Evolutionary conservation across 169 alveolate species (phyloP), one percentile per base, ranked within the genome.

Genomic region (Plasmodium vivax): DNA sequence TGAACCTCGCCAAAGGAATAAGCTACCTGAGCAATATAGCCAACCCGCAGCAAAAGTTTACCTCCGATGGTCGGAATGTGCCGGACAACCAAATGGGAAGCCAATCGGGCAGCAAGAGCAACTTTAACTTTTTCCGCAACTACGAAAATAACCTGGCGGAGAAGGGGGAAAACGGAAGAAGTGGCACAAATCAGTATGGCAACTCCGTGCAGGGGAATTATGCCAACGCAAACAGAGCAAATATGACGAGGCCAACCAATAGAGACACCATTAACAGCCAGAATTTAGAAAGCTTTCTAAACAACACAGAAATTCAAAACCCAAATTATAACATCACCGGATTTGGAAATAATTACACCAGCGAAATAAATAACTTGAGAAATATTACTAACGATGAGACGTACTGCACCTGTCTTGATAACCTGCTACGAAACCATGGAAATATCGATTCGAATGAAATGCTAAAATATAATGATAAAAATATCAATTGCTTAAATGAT

Each of bases 371-470:
- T 47, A 81, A 68, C 38, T 82, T 92, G 54, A 81, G 85, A 56
- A 92, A 82, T 82, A 92, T 92, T 36, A 92, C 75, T 71, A 92
- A 73, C 51, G 95, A 92, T 82, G 92, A 92, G 41, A 92, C 95
- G 30, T 92, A 92, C 82, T 82, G 58, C 56, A 82, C 92, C 0
- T 92, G 95, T 36, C 92, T 92, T 34, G 95, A 92, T 82, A 92
- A 92, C 84, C 71, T 92, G 43, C 79, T 92, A 92, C 72, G 95
- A 74, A 92, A 92, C 82, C 95, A 92, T 83, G 95, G 95, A 82
- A 92, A 92, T 51, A 92, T 92, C n/a, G 95, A 92, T 82, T 82
- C 92, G 3, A 73, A 92, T 72, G 95, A 92, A 51, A 92, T 92
- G 95, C 12, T 82, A 82, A 92, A 92, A 82, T 92, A 92, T 83